Evolutionary conservation across 2,329 filamentous ascomycete genomes (phyloP), one percentile per base, ranked within the genome.

Genomic region (Pseudogymnoascus sp.): DNA sequence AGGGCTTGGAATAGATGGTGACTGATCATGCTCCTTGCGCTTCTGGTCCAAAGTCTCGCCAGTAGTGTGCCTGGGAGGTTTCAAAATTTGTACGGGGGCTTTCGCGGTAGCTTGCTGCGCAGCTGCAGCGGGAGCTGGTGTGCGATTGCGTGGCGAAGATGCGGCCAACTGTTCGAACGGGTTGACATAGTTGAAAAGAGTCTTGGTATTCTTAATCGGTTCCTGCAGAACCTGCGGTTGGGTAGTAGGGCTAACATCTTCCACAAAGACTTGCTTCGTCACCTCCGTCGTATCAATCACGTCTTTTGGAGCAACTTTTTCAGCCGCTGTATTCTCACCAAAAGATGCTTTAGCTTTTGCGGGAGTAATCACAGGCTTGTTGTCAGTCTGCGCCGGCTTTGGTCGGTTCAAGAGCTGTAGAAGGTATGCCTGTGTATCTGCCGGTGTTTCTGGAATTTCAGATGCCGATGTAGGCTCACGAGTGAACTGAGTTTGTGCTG

Each of bases 341-440:
- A 55, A 55, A 33, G 29, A 55, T 14, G 26, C 11, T 21, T 21
- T 55, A n/a, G 66, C 65, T 23, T 70, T 70, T 14, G 68, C 63
- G n/a, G 65, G 62, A 62, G 71, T 69, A 11, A 68, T 29, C 37
- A 65, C 66, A 33, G 68, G 67, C 14, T 63, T 60, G 11, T 59
- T 61, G 16, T 86, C 83, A 58, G 77, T 79, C 73, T 87, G 84
- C 63, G 80, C 79, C 11, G 85, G 84, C 76, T 88, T 92, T 61
- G 89, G 86, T 59, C 89, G 87, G 71, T 92, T 94, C 66, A 99
- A 82, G 63, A 97, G 80, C 69, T 91, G 89, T 65, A 97, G 84
- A 58, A 99, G 80, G 71, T 94, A 90, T 66, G 93, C 87, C 74
- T 95, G 90, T 4, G 92, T 90, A 73, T 91, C 88, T 55, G 85